phyloP scores from a whole-genome alignment of 768 basidiomycete species.

The Sistotremastrum suecicum region DNA sequence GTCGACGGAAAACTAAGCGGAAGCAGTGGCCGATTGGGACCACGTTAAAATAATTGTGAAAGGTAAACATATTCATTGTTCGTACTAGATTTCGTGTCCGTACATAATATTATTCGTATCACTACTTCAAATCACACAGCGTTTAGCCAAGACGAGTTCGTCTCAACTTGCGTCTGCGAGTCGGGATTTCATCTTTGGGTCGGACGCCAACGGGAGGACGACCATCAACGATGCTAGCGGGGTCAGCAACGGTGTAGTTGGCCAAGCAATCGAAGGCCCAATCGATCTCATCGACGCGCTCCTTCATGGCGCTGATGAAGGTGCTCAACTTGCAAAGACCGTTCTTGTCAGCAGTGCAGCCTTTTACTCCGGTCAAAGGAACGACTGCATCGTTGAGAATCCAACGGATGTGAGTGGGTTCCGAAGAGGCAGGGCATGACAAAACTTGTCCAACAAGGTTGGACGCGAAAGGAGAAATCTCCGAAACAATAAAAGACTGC shows the following conservation, averaged over 20 bases:
- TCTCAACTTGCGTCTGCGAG: too few relatives aligned
- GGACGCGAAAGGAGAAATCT: constrained; percentile 77
- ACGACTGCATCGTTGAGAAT: constrained; percentile 82
- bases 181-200: too few relatives aligned
- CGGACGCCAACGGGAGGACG: constrained; percentile 10
- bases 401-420: constrained; percentile 51
- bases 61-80: too few relatives aligned
- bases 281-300: constrained; percentile 49
- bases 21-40: too few relatives aligned
- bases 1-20: too few relatives aligned
- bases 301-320: constrained; percentile 58
- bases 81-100: too few relatives aligned
- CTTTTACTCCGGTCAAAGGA: constrained; percentile 63
- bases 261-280: constrained; percentile 59
- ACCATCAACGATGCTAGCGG: constrained; percentile 27
- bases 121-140: too few relatives aligned
- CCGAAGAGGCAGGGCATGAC: constrained; percentile 34
- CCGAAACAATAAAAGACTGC: constrained; percentile 50
- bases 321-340: constrained; percentile 66
- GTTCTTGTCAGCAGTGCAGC: constrained; percentile 56
- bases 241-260: constrained; percentile 29
- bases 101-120: too few relatives aligned
- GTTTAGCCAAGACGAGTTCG: too few relatives aligned
- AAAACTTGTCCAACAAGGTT: constrained; percentile 55
- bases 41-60: too few relatives aligned